A percentile compares a stretch with the other conserved stretches of the same genome.
Conservation (phyloP, 148 eudicot genomes). For the Vaccinium darrowii region DNA sequence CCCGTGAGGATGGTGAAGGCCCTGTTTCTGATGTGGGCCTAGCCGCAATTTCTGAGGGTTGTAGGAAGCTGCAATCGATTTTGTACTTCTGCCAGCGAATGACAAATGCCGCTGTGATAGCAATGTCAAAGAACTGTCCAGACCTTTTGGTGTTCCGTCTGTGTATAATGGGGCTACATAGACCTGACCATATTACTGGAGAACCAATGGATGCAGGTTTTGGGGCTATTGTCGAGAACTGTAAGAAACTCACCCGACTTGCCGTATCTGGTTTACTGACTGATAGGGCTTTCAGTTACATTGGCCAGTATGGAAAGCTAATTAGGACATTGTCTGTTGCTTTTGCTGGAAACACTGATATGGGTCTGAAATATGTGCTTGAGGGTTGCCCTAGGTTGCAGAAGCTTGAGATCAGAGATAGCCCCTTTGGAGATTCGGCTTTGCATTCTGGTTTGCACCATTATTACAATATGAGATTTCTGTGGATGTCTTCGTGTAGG, state of each 20-base stretch:
- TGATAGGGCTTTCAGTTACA: slow-evolving; percentile 64
- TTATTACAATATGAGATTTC: slow-evolving; percentile 78
- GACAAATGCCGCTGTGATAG: slow-evolving; percentile 80
- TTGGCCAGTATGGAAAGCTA: slow-evolving; percentile 66
- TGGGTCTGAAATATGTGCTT: slow-evolving; percentile 63
- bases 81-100: slow-evolving; percentile 79
- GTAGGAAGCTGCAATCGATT: slow-evolving; percentile 60
- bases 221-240: slow-evolving; percentile 89
- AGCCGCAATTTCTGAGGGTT: slow-evolving; percentile 73
- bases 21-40: slow-evolving; percentile 78
- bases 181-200: slow-evolving; percentile 60
- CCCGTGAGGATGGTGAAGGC: slow-evolving; percentile 67
- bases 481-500: slow-evolving; percentile 75
- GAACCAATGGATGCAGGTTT: slow-evolving; percentile 92
- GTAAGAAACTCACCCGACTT: slow-evolving; percentile 78
- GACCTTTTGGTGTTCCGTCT: slow-evolving; percentile 81
- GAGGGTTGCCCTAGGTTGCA: slow-evolving; percentile 75
- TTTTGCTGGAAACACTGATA: slow-evolving; percentile 72
- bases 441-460: slow-evolving; percentile 60
- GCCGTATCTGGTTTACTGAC: slow-evolving; percentile 78
- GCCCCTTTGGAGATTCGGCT: slow-evolving; percentile 73
- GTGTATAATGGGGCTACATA: slow-evolving; percentile 75
- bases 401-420: slow-evolving; percentile 84
- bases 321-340: slow-evolving; percentile 77
- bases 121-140: slow-evolving; percentile 76